phyloP scores from a whole-genome alignment of 1,284 basidiomycete genomes.

The Meira nashicola region DNA sequence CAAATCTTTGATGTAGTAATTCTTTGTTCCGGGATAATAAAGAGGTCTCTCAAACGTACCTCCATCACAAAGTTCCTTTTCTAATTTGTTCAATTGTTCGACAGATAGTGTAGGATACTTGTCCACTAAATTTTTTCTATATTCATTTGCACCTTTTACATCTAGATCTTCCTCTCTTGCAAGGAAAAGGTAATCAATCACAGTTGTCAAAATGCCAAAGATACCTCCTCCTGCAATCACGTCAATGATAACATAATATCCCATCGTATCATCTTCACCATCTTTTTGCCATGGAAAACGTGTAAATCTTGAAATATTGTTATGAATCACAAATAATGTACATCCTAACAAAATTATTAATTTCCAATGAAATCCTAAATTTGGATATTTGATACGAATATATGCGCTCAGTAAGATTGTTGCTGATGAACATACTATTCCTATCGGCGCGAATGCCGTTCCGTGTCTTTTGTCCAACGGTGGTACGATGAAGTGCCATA shows the following conservation, averaged over 20 bases:
- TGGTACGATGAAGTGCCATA: too few species aligned
- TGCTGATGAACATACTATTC: background rate
- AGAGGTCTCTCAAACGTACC: background rate
- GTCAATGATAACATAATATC: too few species aligned
- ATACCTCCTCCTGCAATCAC: too few species aligned
- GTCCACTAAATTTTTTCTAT: background rate
- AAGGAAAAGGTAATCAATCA: background rate
- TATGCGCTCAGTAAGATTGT: background rate
- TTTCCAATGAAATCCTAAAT: background rate
- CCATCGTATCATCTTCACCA: too few species aligned
- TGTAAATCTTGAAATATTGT: background rate
- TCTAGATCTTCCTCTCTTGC: background rate
- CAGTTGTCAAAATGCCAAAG: background rate
- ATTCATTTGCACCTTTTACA: background rate
- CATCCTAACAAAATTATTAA: background rate
- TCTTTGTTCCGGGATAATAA: background rate
- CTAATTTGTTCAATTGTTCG: background rate
- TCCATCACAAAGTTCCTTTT: background rate
- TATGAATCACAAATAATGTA: background rate
- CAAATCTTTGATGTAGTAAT: background rate
- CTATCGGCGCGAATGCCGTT: background rate
- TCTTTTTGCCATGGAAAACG: background rate
- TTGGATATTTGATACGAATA: constrained; percentile 1
- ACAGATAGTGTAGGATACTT: background rate
- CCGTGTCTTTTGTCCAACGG: too few species aligned